Conservation (phyloP, 148 eudicot genomes). For the Camellia japonica region DNA sequence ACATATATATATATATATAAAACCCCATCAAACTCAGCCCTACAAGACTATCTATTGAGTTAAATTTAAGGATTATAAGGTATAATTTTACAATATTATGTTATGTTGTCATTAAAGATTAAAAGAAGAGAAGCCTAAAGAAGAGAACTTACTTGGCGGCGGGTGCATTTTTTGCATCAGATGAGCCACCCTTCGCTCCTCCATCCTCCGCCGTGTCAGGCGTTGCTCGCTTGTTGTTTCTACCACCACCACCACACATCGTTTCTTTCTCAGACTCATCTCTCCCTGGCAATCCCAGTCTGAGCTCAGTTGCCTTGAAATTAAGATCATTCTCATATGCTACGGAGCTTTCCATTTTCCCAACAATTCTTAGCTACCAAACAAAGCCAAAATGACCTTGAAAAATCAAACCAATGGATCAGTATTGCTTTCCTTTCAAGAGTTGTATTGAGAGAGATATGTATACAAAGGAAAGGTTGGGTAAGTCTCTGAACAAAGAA, state of each 20-base stretch:
- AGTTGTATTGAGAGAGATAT: not conserved
- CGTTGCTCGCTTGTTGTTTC: conserved; percentile 41
- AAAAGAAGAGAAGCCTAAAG: no score
- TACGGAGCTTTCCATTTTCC: conserved; percentile 26
- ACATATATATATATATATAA: no score
- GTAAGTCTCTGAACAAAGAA: not conserved
- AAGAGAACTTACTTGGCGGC: conserved; percentile 51
- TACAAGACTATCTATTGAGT: no score
- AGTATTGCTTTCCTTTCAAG: not conserved
- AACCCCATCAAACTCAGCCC: no score
- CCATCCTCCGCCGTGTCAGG: conserved; percentile 23
- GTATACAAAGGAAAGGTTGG: not conserved
- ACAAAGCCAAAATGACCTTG: no score
- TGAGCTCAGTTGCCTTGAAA: conserved; percentile 52
- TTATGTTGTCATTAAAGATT: no score
- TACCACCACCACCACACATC: not conserved
- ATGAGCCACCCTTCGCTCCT: not conserved
- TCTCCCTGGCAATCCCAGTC: conserved; percentile 51
- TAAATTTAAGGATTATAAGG: no score
- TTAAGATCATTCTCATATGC: conserved; percentile 30
- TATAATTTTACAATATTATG: no score
- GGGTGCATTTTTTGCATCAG: conserved; percentile 31
- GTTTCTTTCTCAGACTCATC: conserved; percentile 27
- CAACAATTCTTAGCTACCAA: not conserved
- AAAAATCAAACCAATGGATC: not conserved